Evolutionary conservation across 306 rosid species (phyloP), one percentile per base, ranked within the genome.

Genomic region (Abrus pulchellus): DNA sequence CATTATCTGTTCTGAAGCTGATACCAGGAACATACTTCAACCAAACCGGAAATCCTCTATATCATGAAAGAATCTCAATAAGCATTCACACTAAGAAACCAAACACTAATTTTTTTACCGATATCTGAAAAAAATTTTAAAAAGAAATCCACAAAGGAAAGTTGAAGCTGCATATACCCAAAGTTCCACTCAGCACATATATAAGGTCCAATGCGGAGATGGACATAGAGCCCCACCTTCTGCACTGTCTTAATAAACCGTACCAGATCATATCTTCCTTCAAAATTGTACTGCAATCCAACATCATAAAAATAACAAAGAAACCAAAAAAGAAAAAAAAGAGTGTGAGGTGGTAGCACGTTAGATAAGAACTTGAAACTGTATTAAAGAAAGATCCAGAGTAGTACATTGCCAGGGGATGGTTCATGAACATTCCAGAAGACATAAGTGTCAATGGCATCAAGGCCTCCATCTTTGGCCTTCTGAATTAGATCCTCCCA

Each of bases 371-470:
- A 52, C 60, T 63, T 11, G 61, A 79, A 67, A 63, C 9, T n/a
- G 12, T 70, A 62, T 34, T 6, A 74, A 76, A 72, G 40, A 54
- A 52, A 78, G 82, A 85, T 92, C 80, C 50, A 88, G 73, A 77
- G 56, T 64, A 62, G 84, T 89, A 95, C 99, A 82, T 89, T 89
- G 86, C 99, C 91, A 68, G 94, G 98, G 71, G 99, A 95, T 72
- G 98, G 94, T 85, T 95, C 98, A 82, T 95, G 99, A 55, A 85
- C 97, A 87, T 95, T 90, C 99, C 99, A 95, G 77, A 95, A 95
- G 8, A 95, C 94, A 60, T 95, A 95, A 60, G 99, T 95, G 74
- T 95, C 99, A 1, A 95, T 88, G 12, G 79, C 94, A 87, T 95
- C 98, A 33, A 95, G 79, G 28, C 98, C 99, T 73, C 99, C 99